A percentile compares a stretch with the other conserved stretches of the same genome.
phyloP scores from a whole-genome alignment of 345 rosid species.

The Rhizophora apiculata region DNA sequence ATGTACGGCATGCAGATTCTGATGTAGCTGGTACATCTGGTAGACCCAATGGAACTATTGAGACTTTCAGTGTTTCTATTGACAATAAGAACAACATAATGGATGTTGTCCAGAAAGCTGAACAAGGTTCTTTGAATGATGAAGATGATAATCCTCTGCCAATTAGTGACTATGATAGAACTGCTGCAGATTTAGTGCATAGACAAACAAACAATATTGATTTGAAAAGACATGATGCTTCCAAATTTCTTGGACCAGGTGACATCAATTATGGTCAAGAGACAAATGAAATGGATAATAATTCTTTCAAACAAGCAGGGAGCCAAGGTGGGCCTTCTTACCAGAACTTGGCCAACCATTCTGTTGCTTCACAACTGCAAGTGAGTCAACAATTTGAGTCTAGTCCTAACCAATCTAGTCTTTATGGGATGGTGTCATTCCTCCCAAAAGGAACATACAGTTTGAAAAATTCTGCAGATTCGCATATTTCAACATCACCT shows the following conservation, averaged over 20 bases:
- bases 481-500: constrained; percentile 20
- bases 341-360: constrained; percentile 24
- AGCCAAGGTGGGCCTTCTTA: constrained; percentile 27
- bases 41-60: constrained; percentile 27
- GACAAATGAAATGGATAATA: constrained; percentile 31
- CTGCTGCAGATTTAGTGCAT: constrained; percentile 23
- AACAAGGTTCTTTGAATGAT: constrained; percentile 28
- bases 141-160: constrained; percentile 21
- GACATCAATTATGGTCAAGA: constrained; percentile 31
- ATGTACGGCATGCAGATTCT: constrained; percentile 33
- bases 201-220: constrained; percentile 29
- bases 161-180: constrained; percentile 34
- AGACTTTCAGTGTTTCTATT: constrained; percentile 22
- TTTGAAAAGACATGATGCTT: constrained; percentile 28
- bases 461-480: constrained; percentile 22
- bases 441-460: constrained; percentile 37
- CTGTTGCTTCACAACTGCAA: constrained; percentile 23
- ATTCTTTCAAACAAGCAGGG: constrained; percentile 23
- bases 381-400: constrained; percentile 29
- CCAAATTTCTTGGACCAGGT: constrained; percentile 29
- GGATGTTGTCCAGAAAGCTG: constrained; percentile 26
- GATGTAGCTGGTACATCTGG: constrained; percentile 51
- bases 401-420: constrained; percentile 28
- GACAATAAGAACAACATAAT: constrained; percentile 14
- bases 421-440: constrained; percentile 24